These are phyloP conservation scores for Blepharisma stoltei DNA, from an alignment of 73 alveolate species.

Conservation along the genomic window DNA sequence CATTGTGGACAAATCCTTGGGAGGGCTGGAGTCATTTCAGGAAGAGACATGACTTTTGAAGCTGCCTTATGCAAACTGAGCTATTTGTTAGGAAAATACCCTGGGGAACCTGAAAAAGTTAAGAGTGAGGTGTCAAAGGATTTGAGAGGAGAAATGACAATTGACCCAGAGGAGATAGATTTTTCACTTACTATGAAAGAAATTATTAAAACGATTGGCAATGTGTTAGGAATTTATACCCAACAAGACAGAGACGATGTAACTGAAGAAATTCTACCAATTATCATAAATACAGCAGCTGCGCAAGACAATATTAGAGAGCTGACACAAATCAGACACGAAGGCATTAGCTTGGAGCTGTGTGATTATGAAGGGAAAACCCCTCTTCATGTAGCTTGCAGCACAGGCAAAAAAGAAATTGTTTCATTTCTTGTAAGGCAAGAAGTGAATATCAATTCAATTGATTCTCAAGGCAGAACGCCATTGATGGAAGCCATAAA, in stretches of 20 bases:
- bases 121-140: slow-evolving; percentile 37
- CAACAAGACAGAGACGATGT: slow-evolving; percentile 30
- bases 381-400: slow-evolving; percentile 47
- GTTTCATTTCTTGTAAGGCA: neutral
- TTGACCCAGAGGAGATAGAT: slow-evolving; percentile 25
- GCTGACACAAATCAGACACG: slow-evolving; percentile 29
- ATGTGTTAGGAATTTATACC: neutral
- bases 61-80: slow-evolving; percentile 62
- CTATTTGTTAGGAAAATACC: slow-evolving; percentile 60
- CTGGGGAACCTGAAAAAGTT: slow-evolving; percentile 41
- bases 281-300: slow-evolving; percentile 41
- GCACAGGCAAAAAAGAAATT: slow-evolving; percentile 5
- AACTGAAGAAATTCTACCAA: neutral
- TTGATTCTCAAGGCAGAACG: neutral
- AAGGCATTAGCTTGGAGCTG: slow-evolving; percentile 45
- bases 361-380: slow-evolving; percentile 45
- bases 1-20: slow-evolving; percentile 59
- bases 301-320: slow-evolving; percentile 38
- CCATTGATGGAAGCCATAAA: neutral
- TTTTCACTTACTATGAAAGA: slow-evolving; percentile 31
- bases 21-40: slow-evolving; percentile 59
- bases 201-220: slow-evolving; percentile 35
- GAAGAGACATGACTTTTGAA: slow-evolving; percentile 82
- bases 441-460: neutral
- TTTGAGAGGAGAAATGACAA: slow-evolving; percentile 76